phyloP scores from a whole-genome alignment of 1,139 yeast species.

The Geotrichum carabidarum region DNA sequence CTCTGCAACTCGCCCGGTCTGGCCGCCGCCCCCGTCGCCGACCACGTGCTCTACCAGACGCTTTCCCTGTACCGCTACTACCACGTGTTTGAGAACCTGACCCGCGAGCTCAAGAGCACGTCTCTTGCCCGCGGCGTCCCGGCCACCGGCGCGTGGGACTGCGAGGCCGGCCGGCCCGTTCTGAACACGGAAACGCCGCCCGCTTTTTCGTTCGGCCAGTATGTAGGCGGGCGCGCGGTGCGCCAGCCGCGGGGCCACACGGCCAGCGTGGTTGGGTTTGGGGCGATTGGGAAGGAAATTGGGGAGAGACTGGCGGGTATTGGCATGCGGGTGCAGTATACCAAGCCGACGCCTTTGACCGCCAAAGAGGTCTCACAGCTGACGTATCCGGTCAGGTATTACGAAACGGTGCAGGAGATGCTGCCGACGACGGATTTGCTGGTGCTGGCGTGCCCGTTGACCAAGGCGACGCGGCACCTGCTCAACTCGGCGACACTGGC shows the following conservation, averaged over 20 bases:
- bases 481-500: slow-evolving; percentile 48
- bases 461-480: slow-evolving; percentile 53
- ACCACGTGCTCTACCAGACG: slow-evolving; percentile 57
- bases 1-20: slow-evolving; percentile 53
- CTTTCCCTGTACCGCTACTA: slow-evolving; percentile 61
- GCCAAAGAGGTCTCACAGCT: slow-evolving; percentile 32
- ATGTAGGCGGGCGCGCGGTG: slow-evolving; percentile 47
- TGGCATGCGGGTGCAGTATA: slow-evolving; percentile 65
- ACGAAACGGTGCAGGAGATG: slow-evolving; percentile 39
- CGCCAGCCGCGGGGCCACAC: slow-evolving; percentile 47
- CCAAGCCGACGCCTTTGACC: slow-evolving; percentile 51
- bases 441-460: slow-evolving; percentile 64
- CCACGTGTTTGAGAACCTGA: slow-evolving; percentile 44
- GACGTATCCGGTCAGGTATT: slow-evolving; percentile 45
- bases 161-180: slow-evolving; percentile 34
- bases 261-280: slow-evolving; percentile 72
- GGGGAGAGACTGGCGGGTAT: slow-evolving; percentile 53
- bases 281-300: slow-evolving; percentile 65
- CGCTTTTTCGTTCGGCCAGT: slow-evolving; percentile 39
- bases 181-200: slow-evolving; percentile 34
- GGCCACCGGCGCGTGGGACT: slow-evolving; percentile 24
- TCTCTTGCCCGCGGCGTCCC: slow-evolving; percentile 38
- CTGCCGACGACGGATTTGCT: slow-evolving; percentile 51
- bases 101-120: slow-evolving; percentile 43
- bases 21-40: slow-evolving; percentile 74